Conservation (phyloP, 345 rosid species). For the Erodium maritimum region DNA sequence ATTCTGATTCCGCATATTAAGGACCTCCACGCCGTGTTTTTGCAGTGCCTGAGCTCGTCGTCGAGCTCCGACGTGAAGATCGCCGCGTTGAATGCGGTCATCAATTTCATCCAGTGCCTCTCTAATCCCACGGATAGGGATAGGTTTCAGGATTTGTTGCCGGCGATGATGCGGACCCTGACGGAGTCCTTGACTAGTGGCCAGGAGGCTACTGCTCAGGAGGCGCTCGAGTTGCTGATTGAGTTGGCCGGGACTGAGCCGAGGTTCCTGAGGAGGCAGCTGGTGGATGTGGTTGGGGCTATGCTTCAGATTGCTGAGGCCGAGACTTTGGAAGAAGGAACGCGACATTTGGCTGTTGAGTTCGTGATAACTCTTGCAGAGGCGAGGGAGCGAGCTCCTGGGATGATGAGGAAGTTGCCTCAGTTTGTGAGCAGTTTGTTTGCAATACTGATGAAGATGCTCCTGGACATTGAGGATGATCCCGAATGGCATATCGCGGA, state of each 20-base stretch:
- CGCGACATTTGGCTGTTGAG: conserved; percentile 84
- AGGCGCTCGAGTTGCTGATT: conserved; percentile 87
- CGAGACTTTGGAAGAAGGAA: conserved; percentile 81
- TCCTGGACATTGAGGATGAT: conserved; percentile 88
- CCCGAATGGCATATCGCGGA: conserved; percentile 89
- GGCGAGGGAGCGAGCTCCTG: conserved; percentile 97
- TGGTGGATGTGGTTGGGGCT: conserved; percentile 82
- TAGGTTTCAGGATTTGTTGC: conserved; percentile 88
- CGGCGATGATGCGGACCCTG: conserved; percentile 90
- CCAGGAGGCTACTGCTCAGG: conserved; percentile 89
- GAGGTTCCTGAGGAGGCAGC: conserved; percentile 71
- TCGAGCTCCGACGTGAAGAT: conserved; percentile 75
- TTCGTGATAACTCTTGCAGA: conserved; percentile 88
- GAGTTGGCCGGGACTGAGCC: conserved; percentile 97
- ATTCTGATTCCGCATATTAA: conserved; percentile 62
- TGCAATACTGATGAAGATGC: conserved; percentile 80
- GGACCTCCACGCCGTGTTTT: conserved; percentile 74
- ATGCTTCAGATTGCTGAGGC: conserved; percentile 99
- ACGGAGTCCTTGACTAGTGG: conserved; percentile 84
- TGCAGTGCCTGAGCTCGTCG: conserved; percentile 51
- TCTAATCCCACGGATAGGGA: conserved; percentile 63
- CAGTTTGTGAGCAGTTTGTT: conserved; percentile 86
- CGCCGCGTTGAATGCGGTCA: conserved; percentile 85
- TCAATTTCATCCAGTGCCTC: conserved; percentile 84
- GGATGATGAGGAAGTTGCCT: conserved; percentile 98